Conservation (phyloP, 352 stramenopile genomes). For the Halophytophthora batemanensis region DNA sequence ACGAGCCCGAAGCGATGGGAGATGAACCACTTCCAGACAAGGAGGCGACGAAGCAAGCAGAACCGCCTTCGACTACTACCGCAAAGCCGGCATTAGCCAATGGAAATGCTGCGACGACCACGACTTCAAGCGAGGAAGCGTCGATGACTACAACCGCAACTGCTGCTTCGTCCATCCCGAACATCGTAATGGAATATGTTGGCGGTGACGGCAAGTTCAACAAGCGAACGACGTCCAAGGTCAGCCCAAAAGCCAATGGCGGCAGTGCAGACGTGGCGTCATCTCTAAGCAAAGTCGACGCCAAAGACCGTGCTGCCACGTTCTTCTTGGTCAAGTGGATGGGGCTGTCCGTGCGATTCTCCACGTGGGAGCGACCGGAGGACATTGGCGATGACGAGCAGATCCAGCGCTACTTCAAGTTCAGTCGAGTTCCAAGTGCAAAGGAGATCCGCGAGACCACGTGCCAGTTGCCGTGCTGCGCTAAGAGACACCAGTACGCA, state of each 20-base stretch:
- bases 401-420: slow-evolving; percentile 89
- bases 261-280: slow-evolving; percentile 15
- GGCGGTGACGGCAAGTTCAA: slow-evolving; percentile 77
- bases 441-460: slow-evolving; percentile 84
- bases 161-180: slow-evolving; percentile 27
- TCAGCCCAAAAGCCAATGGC: slow-evolving; percentile 24
- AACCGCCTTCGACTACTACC: slow-evolving; percentile 1
- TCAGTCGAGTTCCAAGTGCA: slow-evolving; percentile 73
- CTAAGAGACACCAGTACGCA: slow-evolving; percentile 69
- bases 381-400: slow-evolving; percentile 89
- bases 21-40: no score
- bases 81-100: not conserved
- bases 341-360: slow-evolving; percentile 79
- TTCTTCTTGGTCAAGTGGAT: slow-evolving; percentile 90
- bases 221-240: slow-evolving; percentile 33
- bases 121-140: slow-evolving; percentile 1
- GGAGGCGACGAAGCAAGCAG: slow-evolving; percentile 6
- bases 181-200: slow-evolving; percentile 47
- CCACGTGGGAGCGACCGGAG: slow-evolving; percentile 85
- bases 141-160: slow-evolving; percentile 7
- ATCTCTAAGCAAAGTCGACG: slow-evolving; percentile 11
- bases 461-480: slow-evolving; percentile 84
- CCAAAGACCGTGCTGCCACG: slow-evolving; percentile 47
- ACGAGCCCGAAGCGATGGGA: not conserved
- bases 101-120: slow-evolving; percentile 1